Base-by-base conservation (phyloP, 177 flowering plant genomes). In the Tripterygium wilfordii region DNA sequence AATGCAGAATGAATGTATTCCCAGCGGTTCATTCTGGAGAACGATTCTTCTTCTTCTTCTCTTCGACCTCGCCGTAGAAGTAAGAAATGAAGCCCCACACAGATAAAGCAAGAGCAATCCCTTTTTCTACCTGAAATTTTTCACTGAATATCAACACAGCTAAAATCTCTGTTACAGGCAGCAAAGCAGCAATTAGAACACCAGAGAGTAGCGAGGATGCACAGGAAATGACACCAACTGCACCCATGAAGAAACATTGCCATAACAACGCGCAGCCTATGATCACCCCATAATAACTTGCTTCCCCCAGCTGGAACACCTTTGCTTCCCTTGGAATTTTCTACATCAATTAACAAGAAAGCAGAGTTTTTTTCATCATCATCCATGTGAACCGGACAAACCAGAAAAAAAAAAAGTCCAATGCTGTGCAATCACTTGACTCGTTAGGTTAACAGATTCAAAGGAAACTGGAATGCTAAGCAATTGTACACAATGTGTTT, bases 161-260 rank as follows among this genome's bases (percentile, higher is more conserved):
- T 10, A 40, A 13, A 10, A 17, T 20, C 26, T 40, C 44, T 13
- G 44, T 40, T 5, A 20, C 26, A 5, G 44, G 44, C 44, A 40
- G 44, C 25, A 22, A 10, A 8, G 26, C 15, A 26, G 26, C 26
- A 5, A 40, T 40, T 22, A 40, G 20, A 10, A 40, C 22, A 20
- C 44, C 44, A 40, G 44, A 40, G 12, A 40, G 44, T 13, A 20
- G 12, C 12, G 44, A 20, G n/a, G 44, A 40, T 14, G 16, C 44
- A 13, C 44, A 40, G 26, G 4, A 21, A 22, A 22, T 10, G 17
- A 40, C 44, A 5, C 44, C 44, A 40, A 5, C 12, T 40, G 44
- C 44, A 20, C 44, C 44, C 44, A 40, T 36, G 39, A 36, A 36
- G 39, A 36, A 36, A 20, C 18, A 36, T 35, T 35, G 38, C 38